Evolutionary conservation across 139 green algal species (phyloP), one percentile per base, ranked within the genome.

Genomic region (Picochlorum sp.): DNA sequence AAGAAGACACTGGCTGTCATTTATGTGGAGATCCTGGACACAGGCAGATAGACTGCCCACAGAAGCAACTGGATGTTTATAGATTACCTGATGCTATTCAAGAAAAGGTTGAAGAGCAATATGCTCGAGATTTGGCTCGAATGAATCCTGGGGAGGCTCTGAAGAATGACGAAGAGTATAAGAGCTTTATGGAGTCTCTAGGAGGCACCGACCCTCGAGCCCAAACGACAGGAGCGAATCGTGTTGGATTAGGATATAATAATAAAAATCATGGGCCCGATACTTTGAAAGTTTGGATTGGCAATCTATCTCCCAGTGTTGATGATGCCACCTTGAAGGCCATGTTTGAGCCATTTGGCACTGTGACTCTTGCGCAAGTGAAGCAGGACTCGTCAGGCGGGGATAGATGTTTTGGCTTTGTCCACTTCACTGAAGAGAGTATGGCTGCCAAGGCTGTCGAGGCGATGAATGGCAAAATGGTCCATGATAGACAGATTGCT

Each of bases 141-240:
- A 72, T 90, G 57, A 69, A 73, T 13, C 76, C 73, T 4, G 76
- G 81, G 10, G 73, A 83, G 23, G 65, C 77, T 6, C 74, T 38
- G 5, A 72, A 81, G 47, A 68, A 89, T 74, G 91, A 97, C 49
- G 75, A 83, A 23, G 93, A 98, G 76, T 98, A 97, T 81, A 84
- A 91, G 68, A 79, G 70, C 11, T 98, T 98, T 68, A 58, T 98
- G 60, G 66, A 80, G 4, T 80, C 92, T 75, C 78, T 98, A 26
- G 86, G 92, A 2, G 86, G 83, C 0, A 77, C 73, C 67, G 66
- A 81, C 21, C 82, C 81, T 69, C 75, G 70, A 38, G 56, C 54
- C 30, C 49, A 38, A 56, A 56, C 2, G 7, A 41, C 34, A 3
- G 34, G 34, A 41, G 34, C 34, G 8, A 41, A 41, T 41, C 34